Percentiles rank a stretch among this genome's conserved stretches.
phyloP scores from a whole-genome alignment of 2,329 filamentous ascomycete genomes.

The Alternaria infectoria region DNA sequence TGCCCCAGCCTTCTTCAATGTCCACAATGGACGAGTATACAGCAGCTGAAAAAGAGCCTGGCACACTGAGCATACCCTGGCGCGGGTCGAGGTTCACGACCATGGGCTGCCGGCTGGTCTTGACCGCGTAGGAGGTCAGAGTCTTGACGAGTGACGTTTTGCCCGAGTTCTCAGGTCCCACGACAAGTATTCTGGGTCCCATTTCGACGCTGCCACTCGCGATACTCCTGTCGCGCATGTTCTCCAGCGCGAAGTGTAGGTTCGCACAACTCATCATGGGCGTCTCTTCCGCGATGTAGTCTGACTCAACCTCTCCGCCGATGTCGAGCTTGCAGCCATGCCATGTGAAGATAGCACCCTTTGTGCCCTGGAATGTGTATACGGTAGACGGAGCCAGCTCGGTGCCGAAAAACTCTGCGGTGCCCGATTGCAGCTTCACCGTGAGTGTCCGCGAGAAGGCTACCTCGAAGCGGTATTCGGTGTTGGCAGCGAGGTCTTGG shows the following conservation, averaged over 20 bases:
- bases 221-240: conserved; percentile 68
- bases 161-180: conserved; percentile 78
- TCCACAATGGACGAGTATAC: conserved; percentile 88
- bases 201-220: conserved; percentile 45
- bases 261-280: conserved; percentile 83
- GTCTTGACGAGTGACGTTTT: conserved; percentile 84
- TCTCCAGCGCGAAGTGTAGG: conserved; percentile 84
- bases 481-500: conserved; percentile 53
- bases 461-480: conserved; percentile 55
- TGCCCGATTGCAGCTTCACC: conserved; percentile 74
- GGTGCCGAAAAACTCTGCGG: conserved; percentile 92
- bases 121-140: conserved; percentile 78
- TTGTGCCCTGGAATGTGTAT: conserved; percentile 81
- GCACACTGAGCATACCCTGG: conserved; percentile 63
- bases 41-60: conserved; percentile 84
- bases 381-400: conserved; percentile 82
- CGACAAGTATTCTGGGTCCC: conserved; percentile 83
- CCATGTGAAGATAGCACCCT: conserved; percentile 91
- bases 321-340: conserved; percentile 87
- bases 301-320: conserved; percentile 69
- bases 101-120: conserved; percentile 74
- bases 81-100: conserved; percentile 84
- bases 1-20: conserved; percentile 87
- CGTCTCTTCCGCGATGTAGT: conserved; percentile 78
- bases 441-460: conserved; percentile 42